Evolutionary conservation across 2,329 filamentous ascomycete species (phyloP), one percentile per base, ranked within the genome.

Genomic region (Cercospora zeae-maydis): DNA sequence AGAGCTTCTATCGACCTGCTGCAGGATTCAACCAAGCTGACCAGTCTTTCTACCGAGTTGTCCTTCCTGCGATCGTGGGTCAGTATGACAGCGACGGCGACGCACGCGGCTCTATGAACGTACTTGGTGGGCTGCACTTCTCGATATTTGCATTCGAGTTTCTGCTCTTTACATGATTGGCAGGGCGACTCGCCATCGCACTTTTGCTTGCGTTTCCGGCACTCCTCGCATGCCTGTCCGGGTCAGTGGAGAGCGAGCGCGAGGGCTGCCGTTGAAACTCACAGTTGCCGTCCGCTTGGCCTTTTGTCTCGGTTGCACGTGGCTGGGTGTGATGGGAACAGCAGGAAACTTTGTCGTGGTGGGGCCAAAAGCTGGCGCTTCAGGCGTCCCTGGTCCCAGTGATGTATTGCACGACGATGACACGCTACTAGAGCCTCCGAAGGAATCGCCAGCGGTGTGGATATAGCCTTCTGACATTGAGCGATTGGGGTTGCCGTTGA

Each of bases 211-310:
- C 66, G 56, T 55, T 69, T 69, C 21, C 67, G 61, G 56, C 67
- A 69, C 39, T 69, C 66, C 61, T 69, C 67, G 51, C 67, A 69
- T n/a, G 67, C 67, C 67, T 69, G 53, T 11, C 16, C 21, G 19
- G 14, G 47, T 59, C 19, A 59, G 42, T 9, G 31, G 7, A 27
- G 21, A 27, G 14, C 14, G 9, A 52, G 16, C 16, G 31, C 34
- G 19, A 27, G 11, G 45, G 5, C 14, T 16, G 13, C 36, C 27
- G 30, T 53, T 47, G 16, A 16, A n/a, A 66, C 67, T 63, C 27
- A 69, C 67, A 37, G 65, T 67, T 34, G 65, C 67, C n/a, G 67
- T 69, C 4, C 67, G 66, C 60, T 69, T 69, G n/a, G 67, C 67
- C 59, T 69, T 69, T 45, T 69, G 67, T 61, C 67, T 59, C 56